Evolutionary conservation across 1,284 basidiomycete genomes (phyloP).

Genomic region (Leccinum fallax): DNA sequence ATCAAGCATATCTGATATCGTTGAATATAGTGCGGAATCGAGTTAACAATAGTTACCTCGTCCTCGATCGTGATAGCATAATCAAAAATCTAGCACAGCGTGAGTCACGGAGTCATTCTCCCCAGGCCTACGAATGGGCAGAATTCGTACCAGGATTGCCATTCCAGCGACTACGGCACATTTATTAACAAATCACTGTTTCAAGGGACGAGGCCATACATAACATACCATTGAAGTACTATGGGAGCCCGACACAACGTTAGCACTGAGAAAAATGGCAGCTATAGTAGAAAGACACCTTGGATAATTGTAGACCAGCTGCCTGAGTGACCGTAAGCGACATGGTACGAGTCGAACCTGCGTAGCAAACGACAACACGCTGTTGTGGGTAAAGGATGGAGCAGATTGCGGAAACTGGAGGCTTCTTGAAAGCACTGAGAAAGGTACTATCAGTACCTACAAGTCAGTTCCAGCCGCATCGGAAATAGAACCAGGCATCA

Average conservation of each 20-base stretch:
- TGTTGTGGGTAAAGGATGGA: not conserved
- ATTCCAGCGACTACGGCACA: not conserved
- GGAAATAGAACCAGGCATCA: not conserved
- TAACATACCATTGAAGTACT: constrained; percentile 1
- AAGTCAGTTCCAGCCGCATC: not conserved
- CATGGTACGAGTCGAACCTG: not conserved
- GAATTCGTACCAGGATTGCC: not conserved
- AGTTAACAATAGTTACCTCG: not conserved
- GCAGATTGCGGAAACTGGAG: not conserved
- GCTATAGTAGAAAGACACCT: not conserved
- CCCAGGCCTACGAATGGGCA: not conserved
- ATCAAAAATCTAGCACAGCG: not conserved
- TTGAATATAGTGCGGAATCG: not conserved
- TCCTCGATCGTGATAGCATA: constrained; percentile 1
- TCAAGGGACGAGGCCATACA: not conserved
- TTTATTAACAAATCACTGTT: not conserved
- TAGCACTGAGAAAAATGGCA: not conserved
- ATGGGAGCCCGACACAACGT: not conserved
- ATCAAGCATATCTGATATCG: not conserved
- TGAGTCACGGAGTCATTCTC: not conserved
- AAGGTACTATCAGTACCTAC: not conserved
- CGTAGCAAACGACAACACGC: not conserved
- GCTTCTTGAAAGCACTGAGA: not conserved
- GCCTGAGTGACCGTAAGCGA: not conserved
- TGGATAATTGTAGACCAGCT: not conserved